phyloP scores from a whole-genome alignment of 306 rosid species.

The Cicer chorassanicum region DNA sequence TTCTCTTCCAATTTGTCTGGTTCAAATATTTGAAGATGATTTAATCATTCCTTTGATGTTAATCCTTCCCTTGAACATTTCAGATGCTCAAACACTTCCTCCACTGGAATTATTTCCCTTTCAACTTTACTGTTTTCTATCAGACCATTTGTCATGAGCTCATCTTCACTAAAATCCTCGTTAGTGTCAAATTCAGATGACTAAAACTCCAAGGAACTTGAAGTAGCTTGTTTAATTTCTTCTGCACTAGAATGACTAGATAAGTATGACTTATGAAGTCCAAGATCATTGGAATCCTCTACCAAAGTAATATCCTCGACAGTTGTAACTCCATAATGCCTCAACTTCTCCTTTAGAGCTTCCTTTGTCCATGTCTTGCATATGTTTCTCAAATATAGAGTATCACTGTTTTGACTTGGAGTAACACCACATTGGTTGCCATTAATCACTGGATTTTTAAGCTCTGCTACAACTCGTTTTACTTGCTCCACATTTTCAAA shows the following conservation, averaged over 20 bases:
- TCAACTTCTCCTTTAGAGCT: slow-evolving; percentile 87
- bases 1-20: too few relatives aligned
- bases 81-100: too few relatives aligned
- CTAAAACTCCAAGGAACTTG: slow-evolving; percentile 60
- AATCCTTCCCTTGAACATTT: too few relatives aligned
- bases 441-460: slow-evolving; percentile 82
- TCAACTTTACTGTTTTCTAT: too few relatives aligned
- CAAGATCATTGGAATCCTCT: slow-evolving; percentile 78
- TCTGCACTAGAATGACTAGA: slow-evolving; percentile 56
- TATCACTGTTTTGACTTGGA: slow-evolving; percentile 95
- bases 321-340: slow-evolving; percentile 89
- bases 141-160: too few relatives aligned
- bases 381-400: slow-evolving; percentile 93
- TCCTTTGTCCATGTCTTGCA: slow-evolving; percentile 96
- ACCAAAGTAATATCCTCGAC: slow-evolving; percentile 92
- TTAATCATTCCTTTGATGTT: too few relatives aligned
- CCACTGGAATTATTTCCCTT: too few relatives aligned
- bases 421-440: slow-evolving; percentile 97
- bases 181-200: slow-evolving; percentile 55
- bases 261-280: slow-evolving; percentile 44
- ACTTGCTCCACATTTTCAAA: slow-evolving; percentile 92
- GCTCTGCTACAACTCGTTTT: slow-evolving; percentile 81
- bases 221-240: slow-evolving; percentile 50
- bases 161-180: too few relatives aligned
- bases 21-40: too few relatives aligned